Conservation (phyloP, 2,329 filamentous ascomycete species). For the Aspergillus sp. region DNA sequence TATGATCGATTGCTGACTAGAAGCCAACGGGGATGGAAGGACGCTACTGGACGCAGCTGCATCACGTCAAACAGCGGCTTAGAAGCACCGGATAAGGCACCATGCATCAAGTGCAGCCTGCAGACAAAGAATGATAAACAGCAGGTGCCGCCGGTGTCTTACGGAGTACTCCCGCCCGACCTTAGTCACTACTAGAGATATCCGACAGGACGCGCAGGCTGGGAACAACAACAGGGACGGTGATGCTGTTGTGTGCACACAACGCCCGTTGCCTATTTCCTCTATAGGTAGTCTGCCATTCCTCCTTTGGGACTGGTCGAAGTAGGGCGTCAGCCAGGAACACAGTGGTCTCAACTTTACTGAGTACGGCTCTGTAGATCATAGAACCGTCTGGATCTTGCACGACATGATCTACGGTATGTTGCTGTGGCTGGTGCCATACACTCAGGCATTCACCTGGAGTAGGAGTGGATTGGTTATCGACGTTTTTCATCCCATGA, state of each 20-base stretch:
- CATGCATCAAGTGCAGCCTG: constrained; percentile 8
- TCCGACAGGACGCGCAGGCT: not conserved
- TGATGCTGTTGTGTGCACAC: constrained; percentile 10
- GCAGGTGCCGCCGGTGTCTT: constrained; percentile 1
- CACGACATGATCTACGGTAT: not conserved
- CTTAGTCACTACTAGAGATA: not conserved
- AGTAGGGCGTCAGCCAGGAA: not conserved
- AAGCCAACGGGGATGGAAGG: not conserved
- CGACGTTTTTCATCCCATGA: not conserved
- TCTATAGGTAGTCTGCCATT: not conserved
- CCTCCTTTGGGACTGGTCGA: constrained; percentile 1
- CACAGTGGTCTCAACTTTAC: not conserved
- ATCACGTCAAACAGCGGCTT: constrained; percentile 4
- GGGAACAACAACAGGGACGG: constrained; percentile 4
- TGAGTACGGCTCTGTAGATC: not conserved
- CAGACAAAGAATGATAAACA: constrained; percentile 1
- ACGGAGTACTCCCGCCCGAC: constrained; percentile 13
- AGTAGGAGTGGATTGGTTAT: not conserved
- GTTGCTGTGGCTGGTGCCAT: constrained; percentile 6
- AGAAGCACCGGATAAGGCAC: constrained; percentile 5
- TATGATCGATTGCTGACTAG: not conserved
- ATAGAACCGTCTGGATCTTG: not conserved
- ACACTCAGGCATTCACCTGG: not conserved
- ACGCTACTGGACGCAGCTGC: not conserved
- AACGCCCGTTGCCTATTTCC: not conserved